phyloP scores from a whole-genome alignment of 257 asterid genomes.

The Verbena officinalis region DNA sequence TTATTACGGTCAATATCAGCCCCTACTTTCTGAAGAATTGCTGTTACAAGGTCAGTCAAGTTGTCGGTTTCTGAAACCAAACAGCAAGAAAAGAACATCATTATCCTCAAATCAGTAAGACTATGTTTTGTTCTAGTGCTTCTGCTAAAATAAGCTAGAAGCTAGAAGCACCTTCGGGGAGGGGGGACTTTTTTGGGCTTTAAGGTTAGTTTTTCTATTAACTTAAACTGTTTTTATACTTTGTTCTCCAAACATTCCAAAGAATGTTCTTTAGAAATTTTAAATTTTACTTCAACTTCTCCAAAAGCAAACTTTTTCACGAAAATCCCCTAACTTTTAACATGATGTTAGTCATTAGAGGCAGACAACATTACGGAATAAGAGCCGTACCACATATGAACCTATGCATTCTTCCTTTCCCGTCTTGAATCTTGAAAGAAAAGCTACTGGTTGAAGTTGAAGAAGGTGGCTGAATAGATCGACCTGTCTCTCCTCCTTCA shows the following conservation, averaged over 20 bases:
- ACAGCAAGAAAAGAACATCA: slow-evolving; percentile 1
- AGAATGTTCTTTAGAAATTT: too few relatives aligned
- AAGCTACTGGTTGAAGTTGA: slow-evolving; percentile 53
- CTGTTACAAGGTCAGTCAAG: slow-evolving; percentile 73
- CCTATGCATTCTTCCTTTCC: slow-evolving; percentile 88
- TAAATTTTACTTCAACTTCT: too few relatives aligned
- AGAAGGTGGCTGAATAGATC: slow-evolving; percentile 52
- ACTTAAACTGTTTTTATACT: too few relatives aligned
- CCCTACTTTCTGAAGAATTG: slow-evolving; percentile 93
- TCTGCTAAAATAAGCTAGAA: too few relatives aligned
- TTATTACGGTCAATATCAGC: slow-evolving; percentile 82
- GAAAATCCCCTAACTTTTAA: neutral
- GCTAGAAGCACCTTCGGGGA: too few relatives aligned
- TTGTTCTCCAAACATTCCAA: too few relatives aligned
- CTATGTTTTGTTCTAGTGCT: neutral
- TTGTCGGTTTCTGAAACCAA: slow-evolving; percentile 57
- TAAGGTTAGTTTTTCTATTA: too few relatives aligned
- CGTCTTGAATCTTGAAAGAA: slow-evolving; percentile 90
- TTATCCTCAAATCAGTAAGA: neutral
- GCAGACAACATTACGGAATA: neutral
- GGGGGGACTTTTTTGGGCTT: too few relatives aligned
- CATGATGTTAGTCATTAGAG: neutral
- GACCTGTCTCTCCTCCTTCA: slow-evolving; percentile 78
- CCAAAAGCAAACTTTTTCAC: too few relatives aligned
- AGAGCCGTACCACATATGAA: slow-evolving; percentile 70